phyloP scores from a whole-genome alignment of 148 eudicot species.

The Talinum fruticosum region DNA sequence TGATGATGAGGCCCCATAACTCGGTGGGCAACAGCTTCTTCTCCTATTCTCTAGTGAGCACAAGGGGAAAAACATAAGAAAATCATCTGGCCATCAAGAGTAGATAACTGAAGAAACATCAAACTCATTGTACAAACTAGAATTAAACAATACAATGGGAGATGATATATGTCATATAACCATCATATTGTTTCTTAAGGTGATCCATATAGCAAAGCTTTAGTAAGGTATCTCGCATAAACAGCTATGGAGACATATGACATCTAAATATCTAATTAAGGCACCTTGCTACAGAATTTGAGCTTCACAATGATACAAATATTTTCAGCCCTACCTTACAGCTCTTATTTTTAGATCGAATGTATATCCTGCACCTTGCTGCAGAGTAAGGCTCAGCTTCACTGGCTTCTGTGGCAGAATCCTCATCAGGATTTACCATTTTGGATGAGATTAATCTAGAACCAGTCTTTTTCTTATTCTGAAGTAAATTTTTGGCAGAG shows the following conservation, averaged over 20 bases:
- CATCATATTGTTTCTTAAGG: too few species aligned
- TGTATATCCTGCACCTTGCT: constrained; percentile 77
- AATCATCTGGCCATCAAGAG: neutral
- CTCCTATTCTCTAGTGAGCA: constrained; percentile 49
- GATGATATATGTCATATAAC: neutral
- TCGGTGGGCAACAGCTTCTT: constrained; percentile 65
- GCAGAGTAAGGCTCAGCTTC: constrained; percentile 80
- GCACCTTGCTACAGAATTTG: neutral
- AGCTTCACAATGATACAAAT: neutral
- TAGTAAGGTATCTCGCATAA: too few species aligned
- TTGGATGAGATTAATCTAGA: constrained; percentile 80
- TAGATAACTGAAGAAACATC: neutral
- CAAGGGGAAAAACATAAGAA: constrained; percentile 19
- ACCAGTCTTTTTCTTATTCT: constrained; percentile 57
- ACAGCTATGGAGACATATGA: too few species aligned
- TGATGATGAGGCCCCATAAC: constrained; percentile 69
- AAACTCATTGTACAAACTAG: neutral
- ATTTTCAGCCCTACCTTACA: constrained; percentile 28
- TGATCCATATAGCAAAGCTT: too few species aligned
- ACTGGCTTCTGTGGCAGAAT: constrained; percentile 34
- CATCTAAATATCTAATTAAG: too few species aligned
- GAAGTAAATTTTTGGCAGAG: constrained; percentile 77
- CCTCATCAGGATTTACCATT: constrained; percentile 54
- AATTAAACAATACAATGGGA: neutral
- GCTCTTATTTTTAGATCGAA: constrained; percentile 52